Evolutionary conservation across 2,329 filamentous ascomycete genomes (phyloP).

Genomic region (Clarireedia paspali): DNA sequence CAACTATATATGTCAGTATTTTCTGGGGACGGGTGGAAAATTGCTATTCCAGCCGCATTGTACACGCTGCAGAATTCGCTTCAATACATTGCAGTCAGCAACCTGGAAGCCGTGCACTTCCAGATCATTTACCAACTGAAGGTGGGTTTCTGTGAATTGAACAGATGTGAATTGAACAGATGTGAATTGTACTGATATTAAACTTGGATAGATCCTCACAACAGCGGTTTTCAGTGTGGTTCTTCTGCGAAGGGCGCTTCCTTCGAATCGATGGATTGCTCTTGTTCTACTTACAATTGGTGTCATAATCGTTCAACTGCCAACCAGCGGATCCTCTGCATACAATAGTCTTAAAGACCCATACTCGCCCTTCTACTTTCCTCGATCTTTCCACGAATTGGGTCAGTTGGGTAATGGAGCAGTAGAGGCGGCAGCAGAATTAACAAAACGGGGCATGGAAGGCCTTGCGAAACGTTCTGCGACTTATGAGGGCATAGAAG

Average conservation of each 20-base stretch:
- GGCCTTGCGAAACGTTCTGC: constrained; percentile 63
- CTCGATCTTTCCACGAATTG: constrained; percentile 70
- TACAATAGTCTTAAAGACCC: constrained; percentile 57
- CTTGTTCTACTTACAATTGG: constrained; percentile 73
- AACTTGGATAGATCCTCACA: constrained; percentile 57
- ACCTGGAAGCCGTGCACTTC: constrained; percentile 86
- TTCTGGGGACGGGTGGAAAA: constrained; percentile 86
- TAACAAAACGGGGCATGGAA: constrained; percentile 41
- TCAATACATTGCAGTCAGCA: constrained; percentile 86
- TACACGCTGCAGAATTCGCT: constrained; percentile 93
- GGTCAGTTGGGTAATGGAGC: constrained; percentile 52
- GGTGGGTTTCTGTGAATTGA: constrained; percentile 32
- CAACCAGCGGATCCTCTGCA: constrained; percentile 48
- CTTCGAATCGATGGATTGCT: constrained; percentile 69
- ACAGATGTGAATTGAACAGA: neutral
- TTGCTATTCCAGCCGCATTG: constrained; percentile 78
- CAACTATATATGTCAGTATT: constrained; percentile 78
- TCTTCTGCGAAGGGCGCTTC: constrained; percentile 64
- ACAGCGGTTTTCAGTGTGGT: constrained; percentile 81
- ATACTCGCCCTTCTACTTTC: constrained; percentile 53
- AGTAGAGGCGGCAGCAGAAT: constrained; percentile 41
- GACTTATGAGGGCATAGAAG: constrained; percentile 82
- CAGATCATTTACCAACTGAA: constrained; percentile 92
- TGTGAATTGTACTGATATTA: constrained; percentile 10
- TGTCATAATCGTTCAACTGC: constrained; percentile 78